phyloP scores from a whole-genome alignment of 805 yeast species.

The Saccharomycopsis javanensis region DNA sequence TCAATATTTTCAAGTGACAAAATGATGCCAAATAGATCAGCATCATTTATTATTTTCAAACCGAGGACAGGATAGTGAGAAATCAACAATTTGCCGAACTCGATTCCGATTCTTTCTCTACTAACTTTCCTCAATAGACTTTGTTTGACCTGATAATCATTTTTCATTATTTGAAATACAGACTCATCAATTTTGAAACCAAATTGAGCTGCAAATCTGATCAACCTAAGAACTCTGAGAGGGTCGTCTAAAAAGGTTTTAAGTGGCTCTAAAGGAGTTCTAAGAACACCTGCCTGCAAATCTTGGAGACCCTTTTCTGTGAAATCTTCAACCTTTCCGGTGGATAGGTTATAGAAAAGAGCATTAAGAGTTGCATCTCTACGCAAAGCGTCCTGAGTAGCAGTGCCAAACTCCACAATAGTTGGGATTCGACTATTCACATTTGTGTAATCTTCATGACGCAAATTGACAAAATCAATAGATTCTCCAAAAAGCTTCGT shows the following conservation, averaged over 20 bases:
- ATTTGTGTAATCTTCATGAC: constrained; percentile 78
- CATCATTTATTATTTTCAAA: constrained; percentile 44
- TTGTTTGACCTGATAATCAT: constrained; percentile 38
- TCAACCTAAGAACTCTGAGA: constrained; percentile 70
- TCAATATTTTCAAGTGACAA: constrained; percentile 30
- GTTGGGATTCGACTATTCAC: constrained; percentile 72
- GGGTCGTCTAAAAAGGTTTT: constrained; percentile 94
- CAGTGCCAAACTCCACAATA: constrained; percentile 71
- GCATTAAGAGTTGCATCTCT: constrained; percentile 96
- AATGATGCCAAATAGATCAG: constrained; percentile 47
- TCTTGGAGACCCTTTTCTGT: constrained; percentile 72
- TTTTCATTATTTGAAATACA: constrained; percentile 49
- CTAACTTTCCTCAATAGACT: constrained; percentile 69
- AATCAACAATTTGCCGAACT: constrained; percentile 66
- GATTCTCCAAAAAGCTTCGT: constrained; percentile 77
- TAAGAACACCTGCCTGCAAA: constrained; percentile 53
- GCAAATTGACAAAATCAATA: constrained; percentile 84
- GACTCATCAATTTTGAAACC: constrained; percentile 60
- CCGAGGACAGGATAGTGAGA: constrained; percentile 58
- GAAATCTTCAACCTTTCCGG: constrained; percentile 68
- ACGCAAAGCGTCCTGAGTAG: constrained; percentile 81
- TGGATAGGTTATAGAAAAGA: constrained; percentile 71
- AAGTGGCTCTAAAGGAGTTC: constrained; percentile 82
- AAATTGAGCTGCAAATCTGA: constrained; percentile 78
- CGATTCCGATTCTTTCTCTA: constrained; percentile 83